Base-by-base conservation (phyloP, 2,329 filamentous ascomycete genomes). In the Lasiodiplodia hormozganensis region DNA sequence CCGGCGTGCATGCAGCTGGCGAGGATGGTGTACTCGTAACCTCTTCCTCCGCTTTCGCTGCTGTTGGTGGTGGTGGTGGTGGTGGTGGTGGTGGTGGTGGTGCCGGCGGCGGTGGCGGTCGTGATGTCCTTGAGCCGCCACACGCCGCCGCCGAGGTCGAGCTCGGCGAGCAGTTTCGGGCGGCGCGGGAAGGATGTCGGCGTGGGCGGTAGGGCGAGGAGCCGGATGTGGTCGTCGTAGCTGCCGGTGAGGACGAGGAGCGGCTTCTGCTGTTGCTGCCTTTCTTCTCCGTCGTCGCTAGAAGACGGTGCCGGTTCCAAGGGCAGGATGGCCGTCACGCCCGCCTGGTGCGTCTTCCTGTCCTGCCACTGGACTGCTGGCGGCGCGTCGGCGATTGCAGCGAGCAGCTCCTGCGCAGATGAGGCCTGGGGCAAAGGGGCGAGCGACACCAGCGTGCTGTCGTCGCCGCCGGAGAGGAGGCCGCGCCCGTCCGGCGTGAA, bases 1-100 rank as follows among this genome's bases (percentile, higher is more conserved):
- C 96, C 96, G 2, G 92, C 93, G 82, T 97, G 92, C 95, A 98
- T 98, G 76, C 96, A 97, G 56, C 93, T 97, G 18, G 90, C 94
- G 51, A 97, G 82, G n/a, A 96, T 81, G 54, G 85, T 77, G 58
- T 83, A 83, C 21, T 73, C 78, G 8, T 28, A 28, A 71, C 70
- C 16, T 58, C 62, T 1, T 51, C 3, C 49, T 3, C 25, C 4
- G 18, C 47, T n/a, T 4, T 10, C 12, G 57, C 7, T 31, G 74
- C 72, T 14, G 70, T 25, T 11, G 75, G n/a, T n/a, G n/a, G n/a
- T n/a, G n/a, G n/a, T n/a, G n/a, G n/a, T n/a, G n/a, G n/a, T n/a
- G n/a, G n/a, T n/a, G n/a, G n/a, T n/a, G n/a, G n/a, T n/a, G n/a
- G n/a, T n/a, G n/a, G n/a, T n/a, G n/a, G n/a, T n/a, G n/a, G n/a